phyloP scores from a whole-genome alignment of 495 filamentous ascomycete genomes.

The Sabuloglossum arenarium region DNA sequence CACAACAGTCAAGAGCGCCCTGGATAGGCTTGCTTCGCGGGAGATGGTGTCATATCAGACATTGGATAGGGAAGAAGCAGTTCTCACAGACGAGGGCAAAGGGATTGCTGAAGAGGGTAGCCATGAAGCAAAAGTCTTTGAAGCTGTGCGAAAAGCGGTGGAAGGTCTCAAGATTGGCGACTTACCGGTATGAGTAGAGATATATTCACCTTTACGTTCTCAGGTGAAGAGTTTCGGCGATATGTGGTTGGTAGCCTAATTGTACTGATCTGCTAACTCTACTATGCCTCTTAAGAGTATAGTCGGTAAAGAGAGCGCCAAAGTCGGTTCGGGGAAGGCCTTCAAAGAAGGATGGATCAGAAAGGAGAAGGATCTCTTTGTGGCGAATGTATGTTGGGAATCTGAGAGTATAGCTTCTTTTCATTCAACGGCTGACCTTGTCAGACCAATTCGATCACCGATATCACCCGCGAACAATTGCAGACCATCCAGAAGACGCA shows the following conservation, averaged over 20 bases:
- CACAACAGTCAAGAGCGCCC: constrained; percentile 57
- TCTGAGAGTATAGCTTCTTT: neutral
- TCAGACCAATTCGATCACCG: constrained; percentile 46
- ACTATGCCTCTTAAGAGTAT: constrained; percentile 27
- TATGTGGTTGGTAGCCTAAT: neutral
- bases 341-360: constrained; percentile 94
- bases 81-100: constrained; percentile 60
- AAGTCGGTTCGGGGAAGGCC: constrained; percentile 85
- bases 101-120: constrained; percentile 65
- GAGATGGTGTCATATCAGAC: constrained; percentile 75
- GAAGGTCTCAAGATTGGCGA: constrained; percentile 66
- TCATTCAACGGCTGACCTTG: neutral
- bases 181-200: constrained; percentile 28
- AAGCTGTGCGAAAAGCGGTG: constrained; percentile 55
- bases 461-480: constrained; percentile 56
- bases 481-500: constrained; percentile 44
- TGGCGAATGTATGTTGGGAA: constrained; percentile 17
- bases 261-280: constrained; percentile 7
- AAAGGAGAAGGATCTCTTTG: constrained; percentile 48
- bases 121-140: constrained; percentile 88
- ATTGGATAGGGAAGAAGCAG: constrained; percentile 54
- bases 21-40: constrained; percentile 65
- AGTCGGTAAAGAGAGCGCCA: constrained; percentile 67
- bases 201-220: constrained; percentile 7
- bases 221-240: neutral